Evolutionary conservation across 768 basidiomycete genomes (phyloP).

Genomic region (Infundibulicybe gibba): DNA sequence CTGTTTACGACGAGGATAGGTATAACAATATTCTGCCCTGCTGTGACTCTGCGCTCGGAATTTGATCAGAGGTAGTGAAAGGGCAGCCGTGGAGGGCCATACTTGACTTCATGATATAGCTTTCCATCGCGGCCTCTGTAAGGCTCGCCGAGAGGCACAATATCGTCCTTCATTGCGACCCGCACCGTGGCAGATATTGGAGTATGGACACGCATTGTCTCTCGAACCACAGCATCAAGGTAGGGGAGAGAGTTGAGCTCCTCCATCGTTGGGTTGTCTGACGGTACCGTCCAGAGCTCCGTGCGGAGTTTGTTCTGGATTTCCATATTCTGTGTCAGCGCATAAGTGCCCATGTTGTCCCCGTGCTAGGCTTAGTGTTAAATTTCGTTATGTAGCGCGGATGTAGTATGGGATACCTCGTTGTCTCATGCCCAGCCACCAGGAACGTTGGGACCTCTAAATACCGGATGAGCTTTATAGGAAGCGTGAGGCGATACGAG

Average conservation of each 20-base stretch:
- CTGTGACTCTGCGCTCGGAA: constrained; percentile 23
- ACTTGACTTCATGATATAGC: constrained; percentile 36
- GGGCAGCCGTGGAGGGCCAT: constrained; percentile 2
- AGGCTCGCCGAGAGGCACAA: constrained; percentile 46
- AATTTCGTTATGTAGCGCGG: too few relatives aligned
- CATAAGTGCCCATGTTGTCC: constrained; percentile 58
- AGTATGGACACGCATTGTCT: constrained; percentile 53
- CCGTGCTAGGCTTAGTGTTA: constrained; percentile 24
- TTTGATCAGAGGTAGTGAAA: neutral
- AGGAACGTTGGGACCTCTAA: constrained; percentile 48
- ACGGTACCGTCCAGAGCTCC: constrained; percentile 48
- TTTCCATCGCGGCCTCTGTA: constrained; percentile 39
- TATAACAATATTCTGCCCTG: constrained; percentile 42
- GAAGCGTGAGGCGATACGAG: neutral
- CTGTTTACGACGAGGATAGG: constrained; percentile 54
- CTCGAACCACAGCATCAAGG: constrained; percentile 63
- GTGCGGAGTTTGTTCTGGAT: constrained; percentile 54
- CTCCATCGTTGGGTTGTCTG: constrained; percentile 66
- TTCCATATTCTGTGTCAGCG: constrained; percentile 42
- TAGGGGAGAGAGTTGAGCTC: constrained; percentile 62
- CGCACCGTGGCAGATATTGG: constrained; percentile 43
- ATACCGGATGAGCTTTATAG: neutral
- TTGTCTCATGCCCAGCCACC: constrained; percentile 34
- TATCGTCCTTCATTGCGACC: constrained; percentile 47
- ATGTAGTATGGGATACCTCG: too few relatives aligned